Conservation (phyloP, 2,329 filamentous ascomycete genomes). For the Sordariomycetes sp. region DNA sequence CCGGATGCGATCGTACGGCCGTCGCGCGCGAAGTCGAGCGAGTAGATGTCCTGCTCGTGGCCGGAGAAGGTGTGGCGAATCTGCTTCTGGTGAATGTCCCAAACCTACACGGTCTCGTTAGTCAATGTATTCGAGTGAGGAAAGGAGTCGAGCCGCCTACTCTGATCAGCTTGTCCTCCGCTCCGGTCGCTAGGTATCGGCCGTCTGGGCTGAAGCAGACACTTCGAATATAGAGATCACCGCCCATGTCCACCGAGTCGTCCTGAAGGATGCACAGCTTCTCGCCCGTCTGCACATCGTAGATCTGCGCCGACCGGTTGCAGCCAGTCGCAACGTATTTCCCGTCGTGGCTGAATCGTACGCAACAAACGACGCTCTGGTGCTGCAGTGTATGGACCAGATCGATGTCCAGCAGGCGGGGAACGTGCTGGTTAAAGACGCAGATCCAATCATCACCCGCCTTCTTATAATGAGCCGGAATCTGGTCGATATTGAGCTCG, state of each 20-base stretch:
- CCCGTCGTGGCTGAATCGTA: conserved; percentile 90
- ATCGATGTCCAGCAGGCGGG: conserved; percentile 82
- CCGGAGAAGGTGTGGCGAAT: conserved; percentile 93
- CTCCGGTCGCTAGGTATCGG: conserved; percentile 84
- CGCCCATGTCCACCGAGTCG: conserved; percentile 71
- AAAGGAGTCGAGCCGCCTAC: conserved; percentile 35
- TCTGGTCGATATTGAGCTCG: conserved; percentile 74
- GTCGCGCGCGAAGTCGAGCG: conserved; percentile 85
- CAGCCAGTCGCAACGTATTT: conserved; percentile 94
- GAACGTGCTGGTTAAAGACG: conserved; percentile 87
- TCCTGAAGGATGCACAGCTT: conserved; percentile 88
- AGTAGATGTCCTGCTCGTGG: conserved; percentile 98
- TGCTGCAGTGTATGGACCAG: conserved; percentile 86
- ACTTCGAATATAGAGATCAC: conserved; percentile 92
- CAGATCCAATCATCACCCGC: conserved; percentile 89
- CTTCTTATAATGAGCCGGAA: conserved; percentile 80
- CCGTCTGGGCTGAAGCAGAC: conserved; percentile 98
- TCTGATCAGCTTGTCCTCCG: conserved; percentile 93
- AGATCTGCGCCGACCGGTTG: conserved; percentile 98
- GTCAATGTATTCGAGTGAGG: conserved; percentile 2
- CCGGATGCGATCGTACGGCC: conserved; percentile 91
- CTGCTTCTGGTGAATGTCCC: conserved; percentile 74
- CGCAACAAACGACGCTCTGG: conserved; percentile 95
- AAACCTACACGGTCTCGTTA: conserved; percentile 46
- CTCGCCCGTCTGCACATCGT: conserved; percentile 76